Base-by-base conservation (phyloP, 176 grass and related monocot species). In the Triticum timopheevii region DNA sequence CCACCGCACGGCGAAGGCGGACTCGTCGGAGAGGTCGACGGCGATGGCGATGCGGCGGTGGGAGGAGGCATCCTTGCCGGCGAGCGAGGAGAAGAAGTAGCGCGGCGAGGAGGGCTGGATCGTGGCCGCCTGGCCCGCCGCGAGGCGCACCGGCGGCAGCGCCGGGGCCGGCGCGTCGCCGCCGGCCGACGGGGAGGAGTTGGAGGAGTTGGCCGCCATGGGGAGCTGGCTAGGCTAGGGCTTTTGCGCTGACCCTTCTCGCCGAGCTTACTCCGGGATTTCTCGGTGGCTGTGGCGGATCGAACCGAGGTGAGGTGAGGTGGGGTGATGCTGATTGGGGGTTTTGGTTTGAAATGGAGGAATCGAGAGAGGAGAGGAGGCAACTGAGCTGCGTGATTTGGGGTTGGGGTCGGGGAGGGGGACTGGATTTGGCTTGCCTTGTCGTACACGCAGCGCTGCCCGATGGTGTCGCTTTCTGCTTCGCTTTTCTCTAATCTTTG, bases 21-120 rank as follows among this genome's bases (percentile, higher is more conserved):
- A 95, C 90, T 97, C 95, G 87, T 97, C 95, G 85, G 88, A 93
- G 84, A 97, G 95, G 56, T 97, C 95, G 69, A 97, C 95, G 40
- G 93, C 95, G 82, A 97, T 97, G 73, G 81, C 95, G 87, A 97
- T 97, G 84, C 93, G 88, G 24, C 95, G 93, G 65, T 97, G 90
- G 7, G 74, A 30, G 34, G 90, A 90, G 4, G 82, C 85, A 81
- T 31, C 65, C 83, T 9, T 40, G 73, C 44, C 67, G 36, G 88
- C 78, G 20, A 92, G 75, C 20, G 86, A 89, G 82, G 86, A 88
- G 75, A 94, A 91, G 89, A 94, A 91, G 76, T 68, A 91, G 70
- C 86, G 89, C 63, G 92, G 89, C 10, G 92, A 91, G 83, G 75
- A 84, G 24, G 92, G 89, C 64, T 91, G 92, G 80, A 94, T 94